Conservation (phyloP, 75 land plant species). For the Cryptomeria japonica region DNA sequence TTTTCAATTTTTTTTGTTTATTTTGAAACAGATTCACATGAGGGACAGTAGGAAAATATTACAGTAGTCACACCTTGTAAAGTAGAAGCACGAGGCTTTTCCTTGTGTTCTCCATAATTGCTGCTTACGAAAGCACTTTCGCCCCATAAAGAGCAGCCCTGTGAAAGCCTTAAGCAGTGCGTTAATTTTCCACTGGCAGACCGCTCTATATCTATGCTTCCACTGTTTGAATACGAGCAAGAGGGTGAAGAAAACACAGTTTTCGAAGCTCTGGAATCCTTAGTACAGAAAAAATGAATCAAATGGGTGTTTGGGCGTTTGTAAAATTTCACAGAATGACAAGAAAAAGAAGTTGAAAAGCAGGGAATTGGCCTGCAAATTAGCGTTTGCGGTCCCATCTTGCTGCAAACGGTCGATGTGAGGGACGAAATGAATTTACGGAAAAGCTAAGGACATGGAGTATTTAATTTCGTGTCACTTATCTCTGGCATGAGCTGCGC, state of each 20-base stretch:
- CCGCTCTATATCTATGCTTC: not conserved
- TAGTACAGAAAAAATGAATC: not conserved
- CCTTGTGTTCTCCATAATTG: not conserved
- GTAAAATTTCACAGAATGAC: not conserved
- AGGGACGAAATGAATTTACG: not conserved
- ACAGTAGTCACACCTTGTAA: not conserved
- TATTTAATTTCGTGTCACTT: no score
- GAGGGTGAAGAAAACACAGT: not conserved
- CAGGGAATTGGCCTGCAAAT: slow-evolving; percentile 4
- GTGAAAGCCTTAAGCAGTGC: not conserved
- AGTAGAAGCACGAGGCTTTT: not conserved
- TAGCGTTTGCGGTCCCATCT: slow-evolving; percentile 3
- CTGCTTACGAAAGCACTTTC: not conserved
- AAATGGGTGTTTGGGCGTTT: not conserved
- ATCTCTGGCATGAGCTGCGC: no score
- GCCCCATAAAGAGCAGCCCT: not conserved
- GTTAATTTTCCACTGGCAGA: not conserved
- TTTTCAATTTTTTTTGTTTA: not conserved
- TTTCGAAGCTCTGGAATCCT: not conserved
- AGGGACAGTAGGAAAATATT: not conserved
- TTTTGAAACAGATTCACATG: not conserved
- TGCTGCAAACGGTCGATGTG: not conserved
- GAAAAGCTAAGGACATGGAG: no score
- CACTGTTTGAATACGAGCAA: not conserved
- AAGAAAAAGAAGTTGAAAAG: slow-evolving; percentile 3